Conservation (phyloP, 345 rosid species). For the Hibiscus tridactylites region DNA sequence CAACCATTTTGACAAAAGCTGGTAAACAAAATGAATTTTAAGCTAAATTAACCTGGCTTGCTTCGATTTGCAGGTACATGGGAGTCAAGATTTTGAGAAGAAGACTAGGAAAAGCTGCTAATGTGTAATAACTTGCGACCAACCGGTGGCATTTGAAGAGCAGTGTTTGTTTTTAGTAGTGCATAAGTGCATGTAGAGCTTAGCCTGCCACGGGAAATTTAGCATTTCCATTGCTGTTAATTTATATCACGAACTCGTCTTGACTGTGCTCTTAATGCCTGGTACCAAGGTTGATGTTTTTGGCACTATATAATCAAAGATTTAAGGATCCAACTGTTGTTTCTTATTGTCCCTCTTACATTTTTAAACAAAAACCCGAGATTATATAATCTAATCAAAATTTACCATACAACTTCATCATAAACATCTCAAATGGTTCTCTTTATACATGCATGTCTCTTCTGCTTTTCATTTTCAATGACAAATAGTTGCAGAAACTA, state of each 20-base stretch:
- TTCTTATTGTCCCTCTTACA: neutral
- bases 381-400: neutral
- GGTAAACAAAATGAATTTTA: neutral
- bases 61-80: constrained; percentile 62
- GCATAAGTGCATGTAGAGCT: constrained; percentile 4
- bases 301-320: neutral
- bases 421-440: neutral
- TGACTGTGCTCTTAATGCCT: neutral
- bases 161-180: constrained; percentile 1
- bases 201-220: constrained; percentile 1
- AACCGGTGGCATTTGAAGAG: neutral
- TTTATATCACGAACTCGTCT: neutral
- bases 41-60: constrained; percentile 2
- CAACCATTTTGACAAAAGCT: neutral
- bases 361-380: neutral
- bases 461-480: neutral
- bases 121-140: constrained; percentile 26
- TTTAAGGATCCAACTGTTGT: neutral
- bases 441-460: neutral
- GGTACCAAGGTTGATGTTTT: neutral
- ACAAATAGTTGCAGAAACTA: neutral
- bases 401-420: neutral
- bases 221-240: neutral
- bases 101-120: constrained; percentile 55
- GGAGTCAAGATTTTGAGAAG: constrained; percentile 77